Evolutionary conservation across 2,329 filamentous ascomycete species (phyloP).

Genomic region (Fusarium continuum): DNA sequence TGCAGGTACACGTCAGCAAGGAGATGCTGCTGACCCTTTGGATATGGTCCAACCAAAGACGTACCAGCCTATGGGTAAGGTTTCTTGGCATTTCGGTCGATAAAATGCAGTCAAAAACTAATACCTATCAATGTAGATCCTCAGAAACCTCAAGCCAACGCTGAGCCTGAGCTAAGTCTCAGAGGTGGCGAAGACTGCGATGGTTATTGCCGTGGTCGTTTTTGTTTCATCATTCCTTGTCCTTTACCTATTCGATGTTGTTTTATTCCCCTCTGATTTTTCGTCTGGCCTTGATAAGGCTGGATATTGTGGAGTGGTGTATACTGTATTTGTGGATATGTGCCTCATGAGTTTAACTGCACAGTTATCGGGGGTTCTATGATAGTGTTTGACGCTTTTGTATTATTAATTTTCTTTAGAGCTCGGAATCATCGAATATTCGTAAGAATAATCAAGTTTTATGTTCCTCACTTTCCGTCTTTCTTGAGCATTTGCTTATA

Average conservation of each 20-base stretch:
- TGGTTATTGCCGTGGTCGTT: conserved; percentile 46
- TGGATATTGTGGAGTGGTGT: no score
- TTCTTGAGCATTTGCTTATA: no score
- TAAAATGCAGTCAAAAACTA: not conserved
- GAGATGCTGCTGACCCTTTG: not conserved
- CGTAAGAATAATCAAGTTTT: no score
- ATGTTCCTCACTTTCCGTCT: no score
- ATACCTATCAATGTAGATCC: conserved; percentile 12
- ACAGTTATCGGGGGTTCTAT: no score
- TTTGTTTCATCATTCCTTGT: conserved; percentile 52
- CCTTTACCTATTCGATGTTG: conserved; percentile 50
- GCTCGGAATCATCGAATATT: no score
- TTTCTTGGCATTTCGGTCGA: no score
- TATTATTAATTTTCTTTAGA: no score
- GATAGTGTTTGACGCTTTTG: no score
- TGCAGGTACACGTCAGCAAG: not conserved
- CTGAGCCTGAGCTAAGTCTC: conserved; percentile 26
- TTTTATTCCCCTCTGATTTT: conserved; percentile 34
- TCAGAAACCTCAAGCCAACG: conserved; percentile 30
- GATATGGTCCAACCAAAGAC: not conserved
- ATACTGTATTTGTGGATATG: no score
- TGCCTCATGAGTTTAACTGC: no score
- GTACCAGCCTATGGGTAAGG: not conserved
- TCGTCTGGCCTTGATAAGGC: not conserved
- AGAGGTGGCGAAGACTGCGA: conserved; percentile 43